Percentiles rank a stretch among this genome's conserved stretches.
phyloP scores from a whole-genome alignment of 2,329 filamentous ascomycete species.

The Cadophora malorum region DNA sequence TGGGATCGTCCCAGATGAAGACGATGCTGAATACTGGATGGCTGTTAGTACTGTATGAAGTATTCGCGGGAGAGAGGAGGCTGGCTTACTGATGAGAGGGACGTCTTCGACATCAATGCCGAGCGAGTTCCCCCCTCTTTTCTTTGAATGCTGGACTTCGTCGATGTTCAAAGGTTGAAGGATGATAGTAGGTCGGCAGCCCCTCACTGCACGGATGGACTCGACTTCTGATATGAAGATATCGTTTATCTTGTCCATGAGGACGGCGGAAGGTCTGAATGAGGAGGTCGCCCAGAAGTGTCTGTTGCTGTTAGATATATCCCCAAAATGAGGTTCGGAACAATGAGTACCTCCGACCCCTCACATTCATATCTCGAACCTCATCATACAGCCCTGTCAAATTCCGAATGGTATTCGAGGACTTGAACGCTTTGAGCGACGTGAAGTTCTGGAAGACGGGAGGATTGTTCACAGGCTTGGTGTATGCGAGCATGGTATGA shows the following conservation, averaged over 20 bases:
- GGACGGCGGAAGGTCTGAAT: not conserved
- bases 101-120: constrained; percentile 18
- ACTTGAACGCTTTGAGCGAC: not conserved
- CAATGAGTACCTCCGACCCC: constrained; percentile 20
- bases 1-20: constrained; percentile 18
- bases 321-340: too few species aligned
- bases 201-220: not conserved
- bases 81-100: constrained; percentile 13
- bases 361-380: constrained; percentile 13
- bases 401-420: constrained; percentile 5
- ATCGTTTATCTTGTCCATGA: constrained; percentile 19
- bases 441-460: constrained; percentile 1
- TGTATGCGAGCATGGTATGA: constrained; percentile 5
- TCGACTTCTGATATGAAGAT: constrained; percentile 18
- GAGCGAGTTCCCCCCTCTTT: constrained; percentile 23
- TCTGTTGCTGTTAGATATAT: not conserved
- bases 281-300: constrained; percentile 2
- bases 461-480: not conserved
- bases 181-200: constrained; percentile 9
- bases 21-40: constrained; percentile 15
- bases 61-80: not conserved
- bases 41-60: not conserved
- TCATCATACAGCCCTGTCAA: constrained; percentile 18
- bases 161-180: constrained; percentile 16
- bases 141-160: constrained; percentile 13